Evolutionary conservation across 2,329 filamentous ascomycete species (phyloP), one percentile per base, ranked within the genome.

Genomic region (Aspergillus unguis): DNA sequence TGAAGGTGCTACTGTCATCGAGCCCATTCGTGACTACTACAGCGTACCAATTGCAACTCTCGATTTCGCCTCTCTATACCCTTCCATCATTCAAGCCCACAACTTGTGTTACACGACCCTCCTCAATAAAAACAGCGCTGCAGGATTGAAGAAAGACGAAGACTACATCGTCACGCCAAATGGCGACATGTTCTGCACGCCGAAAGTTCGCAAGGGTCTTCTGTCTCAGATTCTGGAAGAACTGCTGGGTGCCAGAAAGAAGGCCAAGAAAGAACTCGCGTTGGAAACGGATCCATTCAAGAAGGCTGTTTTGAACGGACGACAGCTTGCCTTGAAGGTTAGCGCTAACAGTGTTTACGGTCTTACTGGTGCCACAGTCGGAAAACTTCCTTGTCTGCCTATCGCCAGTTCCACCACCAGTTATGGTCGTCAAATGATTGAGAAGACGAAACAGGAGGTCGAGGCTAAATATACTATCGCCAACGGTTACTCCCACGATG

Each of bases 341-440:
- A 96, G 90, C 64, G 94, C 94, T 61, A 99, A 99, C 80, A 95
- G 88, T 70, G 94, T 99, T 28, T 99, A 99, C 74, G 94, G 94
- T 77, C 78, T 99, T 58, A 99, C 94, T 5, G 94, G 94, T 73
- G 95, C 94, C 2, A 97, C 92, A 0, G 91, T 91, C 31, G 94
- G 94, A 66, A 99, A 99, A 69, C 79, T 99, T 37, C 94, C 94
- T 0, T 99, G 94, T 78, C 78, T 99, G 54, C 85, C 88, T 37
- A 97, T 99, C 71, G 94, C 94, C 55, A 95, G 91, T 76, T 96
- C 91, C 74, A 97, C 94, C 10, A 99, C 94, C 1, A 91, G 88
- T 76, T 99, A 96, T 65, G 94, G 94, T 61, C 90, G 94, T 63
- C 88, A 96, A 69, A 99, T 99, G 94, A 99, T 99, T 77, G 92